Evolutionary conservation across 2,329 filamentous ascomycete genomes (phyloP).

Genomic region (Lasiodiplodia sp.): DNA sequence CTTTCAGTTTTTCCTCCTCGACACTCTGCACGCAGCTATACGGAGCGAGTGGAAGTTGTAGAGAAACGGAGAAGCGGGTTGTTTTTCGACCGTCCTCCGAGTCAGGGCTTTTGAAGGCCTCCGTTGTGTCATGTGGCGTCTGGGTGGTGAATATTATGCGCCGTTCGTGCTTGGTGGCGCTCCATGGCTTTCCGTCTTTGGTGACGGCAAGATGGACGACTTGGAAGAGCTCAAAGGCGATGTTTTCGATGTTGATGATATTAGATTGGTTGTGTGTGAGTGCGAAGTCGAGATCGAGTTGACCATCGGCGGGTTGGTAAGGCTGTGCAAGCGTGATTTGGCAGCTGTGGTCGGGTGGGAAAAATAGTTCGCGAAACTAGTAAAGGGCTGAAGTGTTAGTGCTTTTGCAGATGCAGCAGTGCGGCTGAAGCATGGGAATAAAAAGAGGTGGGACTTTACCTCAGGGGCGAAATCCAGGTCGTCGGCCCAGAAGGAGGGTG

Average conservation of each 20-base stretch:
- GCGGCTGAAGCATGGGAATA: not conserved
- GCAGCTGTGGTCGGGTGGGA: not conserved
- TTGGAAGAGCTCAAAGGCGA: not conserved
- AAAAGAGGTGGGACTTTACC: not conserved
- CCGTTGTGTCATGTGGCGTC: not conserved
- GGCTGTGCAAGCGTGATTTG: not conserved
- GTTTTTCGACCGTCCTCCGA: not conserved
- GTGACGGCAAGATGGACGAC: not conserved
- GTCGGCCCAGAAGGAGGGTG: not conserved
- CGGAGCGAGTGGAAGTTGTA: not conserved
- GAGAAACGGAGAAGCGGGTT: not conserved
- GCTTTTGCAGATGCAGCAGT: not conserved
- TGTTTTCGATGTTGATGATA: not conserved
- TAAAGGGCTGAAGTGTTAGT: not conserved
- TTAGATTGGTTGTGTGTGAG: not conserved
- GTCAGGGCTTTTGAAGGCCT: no score
- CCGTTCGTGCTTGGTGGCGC: not conserved
- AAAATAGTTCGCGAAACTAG: not conserved
- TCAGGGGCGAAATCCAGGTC: conserved; percentile 8
- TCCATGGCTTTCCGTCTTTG: not conserved
- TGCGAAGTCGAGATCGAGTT: not conserved
- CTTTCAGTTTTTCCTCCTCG: not conserved
- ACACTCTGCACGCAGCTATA: not conserved
- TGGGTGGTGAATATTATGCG: not conserved
- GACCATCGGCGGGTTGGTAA: not conserved